Conservation (phyloP, 495 filamentous ascomycete species). For the Podospora australis region DNA sequence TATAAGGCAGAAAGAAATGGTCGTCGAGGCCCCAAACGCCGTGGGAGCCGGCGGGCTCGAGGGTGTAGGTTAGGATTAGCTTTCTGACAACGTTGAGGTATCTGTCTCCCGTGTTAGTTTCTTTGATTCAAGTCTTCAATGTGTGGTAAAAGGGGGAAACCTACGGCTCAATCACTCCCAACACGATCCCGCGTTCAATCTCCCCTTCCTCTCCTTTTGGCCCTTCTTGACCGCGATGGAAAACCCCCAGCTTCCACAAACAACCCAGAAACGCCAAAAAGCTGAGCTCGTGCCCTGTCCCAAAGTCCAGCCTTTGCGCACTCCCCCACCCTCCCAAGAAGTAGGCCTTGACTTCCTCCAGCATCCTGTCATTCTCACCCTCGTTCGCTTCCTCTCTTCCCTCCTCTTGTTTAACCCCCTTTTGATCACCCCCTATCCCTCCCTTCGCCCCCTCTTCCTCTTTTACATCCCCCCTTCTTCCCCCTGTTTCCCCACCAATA, state of each 20-base stretch:
- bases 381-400: background rate
- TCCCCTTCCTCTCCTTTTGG: constrained; percentile 16
- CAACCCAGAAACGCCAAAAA: constrained; percentile 87
- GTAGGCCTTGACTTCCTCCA: constrained; percentile 67
- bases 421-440: background rate
- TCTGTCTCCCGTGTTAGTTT: constrained; percentile 30
- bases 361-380: constrained; percentile 2
- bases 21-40: constrained; percentile 97
- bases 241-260: constrained; percentile 84
- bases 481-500: constrained; percentile 47
- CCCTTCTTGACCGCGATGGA: constrained; percentile 39
- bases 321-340: constrained; percentile 86
- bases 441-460: constrained; percentile 1
- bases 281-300: constrained; percentile 91
- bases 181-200: constrained; percentile 65
- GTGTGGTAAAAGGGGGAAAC: constrained; percentile 26
- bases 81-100: constrained; percentile 76
- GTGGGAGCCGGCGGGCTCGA: constrained; percentile 93
- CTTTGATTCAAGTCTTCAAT: background rate
- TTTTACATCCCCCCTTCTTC: constrained; percentile 47
- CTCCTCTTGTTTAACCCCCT: constrained; percentile 6
- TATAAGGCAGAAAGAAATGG: constrained; percentile 93
- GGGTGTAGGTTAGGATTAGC: constrained; percentile 84
- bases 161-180: constrained; percentile 76
- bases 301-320: constrained; percentile 83